Conservation (phyloP, 768 basidiomycete species). For the Hericium alpestre region DNA sequence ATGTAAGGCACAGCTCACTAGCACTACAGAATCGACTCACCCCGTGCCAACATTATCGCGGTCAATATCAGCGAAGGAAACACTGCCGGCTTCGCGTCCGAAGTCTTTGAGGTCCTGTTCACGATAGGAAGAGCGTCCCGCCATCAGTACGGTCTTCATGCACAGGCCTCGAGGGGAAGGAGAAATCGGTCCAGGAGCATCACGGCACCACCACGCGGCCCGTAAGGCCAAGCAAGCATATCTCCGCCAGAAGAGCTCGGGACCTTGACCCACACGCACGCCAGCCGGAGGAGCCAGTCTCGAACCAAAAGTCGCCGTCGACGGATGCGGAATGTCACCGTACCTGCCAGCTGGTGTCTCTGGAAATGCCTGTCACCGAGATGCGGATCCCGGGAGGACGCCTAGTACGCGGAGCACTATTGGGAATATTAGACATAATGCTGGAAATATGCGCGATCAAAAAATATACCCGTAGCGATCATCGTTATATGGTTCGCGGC, state of each 20-base stretch:
- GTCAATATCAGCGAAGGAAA: constrained; percentile 93
- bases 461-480: constrained; percentile 38
- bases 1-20: not conserved
- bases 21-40: constrained; percentile 33
- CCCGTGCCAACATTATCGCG: constrained; percentile 79
- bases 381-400: constrained; percentile 77
- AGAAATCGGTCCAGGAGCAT: not conserved
- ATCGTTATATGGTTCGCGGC: constrained; percentile 54
- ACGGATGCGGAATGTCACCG: constrained; percentile 26
- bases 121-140: not conserved
- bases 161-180: not conserved
- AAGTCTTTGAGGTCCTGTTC: constrained; percentile 94
- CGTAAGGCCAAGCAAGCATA: not conserved
- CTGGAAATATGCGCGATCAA: not conserved
- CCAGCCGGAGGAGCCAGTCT: not conserved
- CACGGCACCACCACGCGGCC: not conserved
- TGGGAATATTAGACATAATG: not conserved
- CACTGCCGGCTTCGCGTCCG: constrained; percentile 85
- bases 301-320: not conserved
- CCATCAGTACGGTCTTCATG: constrained; percentile 2
- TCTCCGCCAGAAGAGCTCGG: not conserved
- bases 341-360: constrained; percentile 99
- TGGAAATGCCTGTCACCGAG: constrained; percentile 79
- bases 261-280: not conserved
- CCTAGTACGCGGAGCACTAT: constrained; percentile 47